These are phyloP conservation scores for Cladophialophora immunda DNA, from an alignment of 2,329 filamentous ascomycete species.

Conservation along the genomic window DNA sequence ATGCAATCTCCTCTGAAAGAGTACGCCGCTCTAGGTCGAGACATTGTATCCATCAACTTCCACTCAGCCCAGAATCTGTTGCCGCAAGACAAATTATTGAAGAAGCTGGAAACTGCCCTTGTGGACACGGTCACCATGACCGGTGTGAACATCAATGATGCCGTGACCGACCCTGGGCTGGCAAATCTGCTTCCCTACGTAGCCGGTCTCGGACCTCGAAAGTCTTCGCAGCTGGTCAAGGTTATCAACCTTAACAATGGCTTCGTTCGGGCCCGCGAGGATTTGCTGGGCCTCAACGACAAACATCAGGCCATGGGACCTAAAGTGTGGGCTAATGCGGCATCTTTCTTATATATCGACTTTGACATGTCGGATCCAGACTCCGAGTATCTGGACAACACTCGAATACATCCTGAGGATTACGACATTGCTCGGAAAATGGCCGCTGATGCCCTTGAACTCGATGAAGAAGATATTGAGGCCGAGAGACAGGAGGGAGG, in stretches of 20 bases:
- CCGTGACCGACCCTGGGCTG: constrained; percentile 79
- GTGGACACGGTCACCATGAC: constrained; percentile 98
- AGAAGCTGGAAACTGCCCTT: constrained; percentile 92
- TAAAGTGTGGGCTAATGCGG: constrained; percentile 94
- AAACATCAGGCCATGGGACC: constrained; percentile 84
- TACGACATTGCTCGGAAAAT: constrained; percentile 98
- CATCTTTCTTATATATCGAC: constrained; percentile 90
- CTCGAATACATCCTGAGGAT: constrained; percentile 96
- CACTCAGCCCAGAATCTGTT: constrained; percentile 90
- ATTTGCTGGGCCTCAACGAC: constrained; percentile 88
- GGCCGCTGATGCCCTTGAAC: constrained; percentile 93
- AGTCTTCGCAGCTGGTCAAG: constrained; percentile 84
- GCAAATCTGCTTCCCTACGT: constrained; percentile 91
- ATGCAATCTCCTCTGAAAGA: constrained; percentile 96
- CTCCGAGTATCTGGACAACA: constrained; percentile 94
- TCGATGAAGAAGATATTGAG: constrained; percentile 98
- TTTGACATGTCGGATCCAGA: constrained; percentile 83
- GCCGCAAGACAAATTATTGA: constrained; percentile 84
- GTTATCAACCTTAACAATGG: constrained; percentile 92
- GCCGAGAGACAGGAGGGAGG: constrained; percentile 92
- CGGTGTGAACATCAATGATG: constrained; percentile 94
- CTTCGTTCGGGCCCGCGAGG: constrained; percentile 80
- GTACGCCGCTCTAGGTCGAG: constrained; percentile 89
- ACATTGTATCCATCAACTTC: constrained; percentile 86
- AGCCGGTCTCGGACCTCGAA: constrained; percentile 88